phyloP scores from a whole-genome alignment of 2,329 filamentous ascomycete species.

The Fusarium paranaense region DNA sequence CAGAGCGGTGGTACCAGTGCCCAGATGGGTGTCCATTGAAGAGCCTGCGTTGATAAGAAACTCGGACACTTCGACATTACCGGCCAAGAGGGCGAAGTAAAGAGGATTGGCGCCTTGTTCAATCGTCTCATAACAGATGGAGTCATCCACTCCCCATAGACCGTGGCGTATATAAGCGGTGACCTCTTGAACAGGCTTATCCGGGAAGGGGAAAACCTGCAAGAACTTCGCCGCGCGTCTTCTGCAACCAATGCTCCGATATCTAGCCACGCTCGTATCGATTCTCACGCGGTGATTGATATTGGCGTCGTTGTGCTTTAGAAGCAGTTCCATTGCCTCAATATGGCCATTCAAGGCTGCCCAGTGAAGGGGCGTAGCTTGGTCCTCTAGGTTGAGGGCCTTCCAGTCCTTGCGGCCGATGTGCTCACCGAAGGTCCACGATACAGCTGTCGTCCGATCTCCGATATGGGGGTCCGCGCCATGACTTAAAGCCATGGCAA shows the following conservation, averaged over 20 bases:
- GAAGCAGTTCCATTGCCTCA: background rate
- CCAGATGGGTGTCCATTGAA: background rate
- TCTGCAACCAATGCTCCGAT: background rate
- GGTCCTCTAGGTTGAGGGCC: background rate
- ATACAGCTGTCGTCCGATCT: background rate
- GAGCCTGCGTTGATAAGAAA: background rate
- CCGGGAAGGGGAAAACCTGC: background rate
- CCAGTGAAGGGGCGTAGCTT: constrained; percentile 21
- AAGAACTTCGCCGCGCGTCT: background rate
- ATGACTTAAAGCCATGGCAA: no score
- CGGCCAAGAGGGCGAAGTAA: background rate
- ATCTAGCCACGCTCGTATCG: background rate
- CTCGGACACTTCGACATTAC: background rate
- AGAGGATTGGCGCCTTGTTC: background rate
- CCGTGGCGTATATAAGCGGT: background rate
- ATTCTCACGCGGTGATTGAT: constrained; percentile 16
- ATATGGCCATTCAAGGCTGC: background rate
- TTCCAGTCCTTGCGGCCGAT: background rate
- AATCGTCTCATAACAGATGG: background rate
- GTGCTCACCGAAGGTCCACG: background rate
- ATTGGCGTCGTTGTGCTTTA: background rate
- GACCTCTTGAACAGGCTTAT: background rate
- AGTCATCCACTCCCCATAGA: background rate
- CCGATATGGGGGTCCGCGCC: no score
- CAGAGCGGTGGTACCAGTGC: background rate